Conservation (phyloP, 148 eudicot genomes). For the Rhododendron simsii region DNA sequence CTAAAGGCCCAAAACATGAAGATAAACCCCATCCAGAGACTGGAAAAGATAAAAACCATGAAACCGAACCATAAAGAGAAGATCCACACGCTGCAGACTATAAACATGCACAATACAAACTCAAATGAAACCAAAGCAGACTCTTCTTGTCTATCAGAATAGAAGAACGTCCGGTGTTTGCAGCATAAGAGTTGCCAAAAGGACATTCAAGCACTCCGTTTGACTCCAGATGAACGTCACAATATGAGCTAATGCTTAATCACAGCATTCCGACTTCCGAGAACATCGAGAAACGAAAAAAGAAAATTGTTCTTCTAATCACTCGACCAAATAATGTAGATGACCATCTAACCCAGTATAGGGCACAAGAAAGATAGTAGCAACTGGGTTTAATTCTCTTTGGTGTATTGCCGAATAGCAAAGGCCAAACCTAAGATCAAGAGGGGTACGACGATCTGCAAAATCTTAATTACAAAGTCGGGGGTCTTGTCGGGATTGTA, state of each 20-base stretch:
- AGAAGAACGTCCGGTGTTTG: neutral
- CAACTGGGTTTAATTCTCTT: constrained; percentile 33
- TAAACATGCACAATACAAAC: neutral
- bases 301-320: neutral
- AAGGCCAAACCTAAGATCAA: constrained; percentile 70
- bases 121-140: neutral
- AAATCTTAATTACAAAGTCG: constrained; percentile 58
- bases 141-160: neutral
- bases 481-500: constrained; percentile 60
- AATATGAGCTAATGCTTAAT: neutral
- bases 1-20: neutral
- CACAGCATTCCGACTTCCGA: neutral
- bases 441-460: constrained; percentile 70
- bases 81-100: neutral
- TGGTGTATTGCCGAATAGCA: constrained; percentile 55
- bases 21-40: neutral
- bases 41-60: neutral
- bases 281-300: neutral
- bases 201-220: neutral
- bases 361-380: neutral
- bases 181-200: neutral
- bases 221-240: neutral
- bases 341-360: neutral
- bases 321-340: neutral
- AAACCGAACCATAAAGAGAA: neutral